Conservation (phyloP, 2,329 filamentous ascomycete species). For the Penicillium sp. region DNA sequence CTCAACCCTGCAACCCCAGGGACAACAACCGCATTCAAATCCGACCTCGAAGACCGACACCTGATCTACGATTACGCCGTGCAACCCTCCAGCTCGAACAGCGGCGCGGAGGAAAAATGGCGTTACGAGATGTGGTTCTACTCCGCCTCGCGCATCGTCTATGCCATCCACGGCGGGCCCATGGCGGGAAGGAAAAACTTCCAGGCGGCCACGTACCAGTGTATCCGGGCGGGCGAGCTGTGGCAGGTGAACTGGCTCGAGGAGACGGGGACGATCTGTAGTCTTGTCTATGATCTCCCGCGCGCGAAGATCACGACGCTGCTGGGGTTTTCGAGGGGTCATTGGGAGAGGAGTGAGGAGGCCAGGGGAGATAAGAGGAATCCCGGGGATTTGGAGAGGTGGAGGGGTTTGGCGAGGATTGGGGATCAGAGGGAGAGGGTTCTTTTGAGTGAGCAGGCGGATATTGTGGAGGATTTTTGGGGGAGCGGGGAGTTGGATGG, state of each 20-base stretch:
- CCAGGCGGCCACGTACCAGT: conserved; percentile 61
- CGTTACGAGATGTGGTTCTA: conserved; percentile 67
- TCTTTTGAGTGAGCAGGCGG: conserved; percentile 60
- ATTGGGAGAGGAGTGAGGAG: conserved; percentile 58
- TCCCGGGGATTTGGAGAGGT: conserved; percentile 55
- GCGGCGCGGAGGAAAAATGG: conserved; percentile 53
- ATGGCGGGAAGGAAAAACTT: conserved; percentile 62
- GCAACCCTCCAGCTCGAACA: conserved; percentile 23
- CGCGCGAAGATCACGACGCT: conserved; percentile 57
- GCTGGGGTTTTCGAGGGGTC: conserved; percentile 60
- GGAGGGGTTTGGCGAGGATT: conserved; percentile 57
- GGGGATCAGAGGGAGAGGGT: conserved; percentile 57
- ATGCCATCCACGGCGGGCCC: conserved; percentile 64
- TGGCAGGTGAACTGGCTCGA: conserved; percentile 68
- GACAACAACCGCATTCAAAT: conserved; percentile 45
- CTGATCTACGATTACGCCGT: conserved; percentile 64
- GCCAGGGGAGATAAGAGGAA: conserved; percentile 64
- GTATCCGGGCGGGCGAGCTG: conserved; percentile 61
- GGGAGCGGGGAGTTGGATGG: conserved; percentile 55
- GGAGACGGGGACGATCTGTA: conserved; percentile 63
- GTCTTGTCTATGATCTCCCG: conserved; percentile 61
- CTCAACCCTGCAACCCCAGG: neutral
- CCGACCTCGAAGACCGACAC: conserved; percentile 59
- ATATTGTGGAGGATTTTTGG: conserved; percentile 56
- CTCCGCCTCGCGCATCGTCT: conserved; percentile 59